phyloP scores from a whole-genome alignment of 1,284 basidiomycete genomes.

The Sporisorium graminicola region DNA sequence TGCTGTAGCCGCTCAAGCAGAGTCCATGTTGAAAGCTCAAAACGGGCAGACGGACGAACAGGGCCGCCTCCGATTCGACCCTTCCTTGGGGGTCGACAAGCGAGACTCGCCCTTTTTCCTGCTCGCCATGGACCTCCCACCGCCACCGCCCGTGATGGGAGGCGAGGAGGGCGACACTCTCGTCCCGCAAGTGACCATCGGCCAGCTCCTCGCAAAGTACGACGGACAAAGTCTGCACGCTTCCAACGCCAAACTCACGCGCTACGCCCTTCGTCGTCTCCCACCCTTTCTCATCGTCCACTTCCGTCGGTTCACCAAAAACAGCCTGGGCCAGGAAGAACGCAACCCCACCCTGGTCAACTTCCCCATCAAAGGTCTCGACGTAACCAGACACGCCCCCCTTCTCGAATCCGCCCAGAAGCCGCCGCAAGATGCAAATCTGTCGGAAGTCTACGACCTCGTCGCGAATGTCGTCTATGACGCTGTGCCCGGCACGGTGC shows the following conservation, averaged over 20 bases:
- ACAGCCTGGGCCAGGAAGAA: conserved; percentile 91
- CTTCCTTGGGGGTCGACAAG: conserved; percentile 79
- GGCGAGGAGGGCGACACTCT: conserved; percentile 88
- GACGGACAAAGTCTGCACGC: conserved; percentile 76
- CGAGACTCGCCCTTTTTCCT: conserved; percentile 91
- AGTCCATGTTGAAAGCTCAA: conserved; percentile 7
- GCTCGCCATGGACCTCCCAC: conserved; percentile 90
- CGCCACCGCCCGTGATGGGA: conserved; percentile 92
- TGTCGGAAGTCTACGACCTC: conserved; percentile 87
- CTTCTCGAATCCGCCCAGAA: conserved; percentile 69
- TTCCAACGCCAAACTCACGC: conserved; percentile 70
- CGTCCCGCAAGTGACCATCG: conserved; percentile 94
- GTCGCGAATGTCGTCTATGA: conserved; percentile 95
- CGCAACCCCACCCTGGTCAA: conserved; percentile 99
- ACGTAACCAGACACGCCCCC: conserved; percentile 30
- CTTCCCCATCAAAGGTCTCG: conserved; percentile 88
- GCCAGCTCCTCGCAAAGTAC: conserved; percentile 93
- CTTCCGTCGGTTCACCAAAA: conserved; percentile 98
- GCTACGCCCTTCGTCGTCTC: conserved; percentile 87
- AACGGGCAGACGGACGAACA: conserved; percentile 60
- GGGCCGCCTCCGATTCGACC: conserved; percentile 60
- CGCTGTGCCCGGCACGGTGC: conserved; percentile 90
- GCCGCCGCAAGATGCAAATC: conserved; percentile 47
- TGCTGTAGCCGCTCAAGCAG: conserved; percentile 13
- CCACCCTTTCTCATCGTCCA: conserved; percentile 94